Conservation (phyloP, 345 rosid genomes). For the Salix suchowensis region DNA sequence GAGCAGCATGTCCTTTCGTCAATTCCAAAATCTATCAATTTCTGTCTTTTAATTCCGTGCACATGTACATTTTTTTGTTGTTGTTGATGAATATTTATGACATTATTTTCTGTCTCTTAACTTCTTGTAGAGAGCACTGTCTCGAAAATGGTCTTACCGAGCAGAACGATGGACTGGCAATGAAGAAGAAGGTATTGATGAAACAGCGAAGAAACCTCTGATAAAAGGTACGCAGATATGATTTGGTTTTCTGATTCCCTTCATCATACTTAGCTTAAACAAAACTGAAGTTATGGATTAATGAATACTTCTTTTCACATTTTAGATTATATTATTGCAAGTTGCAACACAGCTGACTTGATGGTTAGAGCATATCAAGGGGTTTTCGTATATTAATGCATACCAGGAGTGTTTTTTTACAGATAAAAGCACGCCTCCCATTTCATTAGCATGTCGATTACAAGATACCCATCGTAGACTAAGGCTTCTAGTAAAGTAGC, state of each 20-base stretch:
- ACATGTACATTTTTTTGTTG: background rate
- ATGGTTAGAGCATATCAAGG: no score
- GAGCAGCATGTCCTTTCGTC: background rate
- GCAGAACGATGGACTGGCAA: background rate
- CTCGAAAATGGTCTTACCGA: background rate
- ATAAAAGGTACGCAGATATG: background rate
- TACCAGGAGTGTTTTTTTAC: background rate
- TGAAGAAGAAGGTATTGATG: background rate
- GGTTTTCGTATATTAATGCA: no score
- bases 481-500: background rate
- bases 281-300: background rate
- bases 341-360: no score
- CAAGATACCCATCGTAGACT: background rate
- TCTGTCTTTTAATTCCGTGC: background rate
- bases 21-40: background rate
- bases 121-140: background rate
- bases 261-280: background rate
- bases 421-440: background rate
- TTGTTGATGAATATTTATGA: no score
- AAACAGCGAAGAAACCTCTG: background rate
- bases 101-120: background rate
- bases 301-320: no score
- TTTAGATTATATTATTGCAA: no score
- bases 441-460: background rate
- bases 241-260: background rate